Evolutionary conservation across 1,139 yeast genomes (phyloP).

Genomic region (Kurtzmaniella quercitrusa): DNA sequence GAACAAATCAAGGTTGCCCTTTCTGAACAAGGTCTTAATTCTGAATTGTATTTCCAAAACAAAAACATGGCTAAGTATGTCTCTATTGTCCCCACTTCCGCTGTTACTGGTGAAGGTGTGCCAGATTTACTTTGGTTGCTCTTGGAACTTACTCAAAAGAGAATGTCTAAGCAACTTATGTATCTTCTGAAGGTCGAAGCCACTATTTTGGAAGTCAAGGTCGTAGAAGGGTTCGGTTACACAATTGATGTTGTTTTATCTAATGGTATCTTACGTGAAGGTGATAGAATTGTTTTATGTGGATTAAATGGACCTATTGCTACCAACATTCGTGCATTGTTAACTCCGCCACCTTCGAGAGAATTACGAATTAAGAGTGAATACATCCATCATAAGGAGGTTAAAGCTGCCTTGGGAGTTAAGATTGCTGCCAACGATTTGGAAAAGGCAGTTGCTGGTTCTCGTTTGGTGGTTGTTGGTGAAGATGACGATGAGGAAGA

Average conservation of each 20-base stretch:
- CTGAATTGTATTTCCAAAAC: conserved; percentile 94
- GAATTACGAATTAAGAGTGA: conserved; percentile 94
- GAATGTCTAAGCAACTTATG: conserved; percentile 99
- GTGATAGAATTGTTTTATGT: conserved; percentile 92
- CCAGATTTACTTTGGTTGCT: conserved; percentile 97
- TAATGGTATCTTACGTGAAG: conserved; percentile 90
- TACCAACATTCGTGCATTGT: conserved; percentile 91
- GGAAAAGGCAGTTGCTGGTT: conserved; percentile 99
- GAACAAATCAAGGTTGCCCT: conserved; percentile 84
- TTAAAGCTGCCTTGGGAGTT: conserved; percentile 98
- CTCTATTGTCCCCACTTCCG: conserved; percentile 96
- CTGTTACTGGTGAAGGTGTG: conserved; percentile 99
- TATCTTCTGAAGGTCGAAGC: conserved; percentile 92
- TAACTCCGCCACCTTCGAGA: conserved; percentile 96
- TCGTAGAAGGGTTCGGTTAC: conserved; percentile 97
- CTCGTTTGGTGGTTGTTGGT: conserved; percentile 89
- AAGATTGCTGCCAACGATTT: conserved; percentile 96
- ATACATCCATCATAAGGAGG: conserved; percentile 93
- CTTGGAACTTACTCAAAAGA: conserved; percentile 92
- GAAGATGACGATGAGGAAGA: conserved; percentile 98
- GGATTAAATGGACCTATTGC: conserved; percentile 99
- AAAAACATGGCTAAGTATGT: conserved; percentile 90
- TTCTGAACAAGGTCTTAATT: conserved; percentile 97
- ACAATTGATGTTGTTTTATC: conserved; percentile 96
- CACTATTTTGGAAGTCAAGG: conserved; percentile 96